A percentile compares a stretch with the other conserved stretches of the same genome.
Evolutionary conservation across 83 land plant genomes (phyloP).

Genomic region (Diphasiastrum complanatum): DNA sequence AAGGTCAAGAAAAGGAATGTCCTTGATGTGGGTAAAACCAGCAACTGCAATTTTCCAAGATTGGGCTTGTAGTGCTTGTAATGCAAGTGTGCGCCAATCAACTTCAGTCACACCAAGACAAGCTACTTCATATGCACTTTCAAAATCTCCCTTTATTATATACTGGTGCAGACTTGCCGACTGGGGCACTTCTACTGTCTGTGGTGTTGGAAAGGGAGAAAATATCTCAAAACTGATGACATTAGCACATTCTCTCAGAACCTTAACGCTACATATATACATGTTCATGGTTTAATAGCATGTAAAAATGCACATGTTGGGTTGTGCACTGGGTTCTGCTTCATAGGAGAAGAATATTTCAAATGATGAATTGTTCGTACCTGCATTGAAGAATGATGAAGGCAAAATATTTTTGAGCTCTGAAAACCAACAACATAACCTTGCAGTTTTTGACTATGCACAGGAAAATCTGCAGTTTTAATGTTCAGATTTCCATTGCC

Average conservation of each 20-base stretch:
- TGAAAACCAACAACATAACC: slow-evolving; percentile 46
- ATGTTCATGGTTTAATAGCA: background rate
- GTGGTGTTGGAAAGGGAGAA: background rate
- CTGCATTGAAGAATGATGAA: slow-evolving; percentile 36
- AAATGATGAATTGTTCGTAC: slow-evolving; percentile 6
- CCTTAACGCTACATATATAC: background rate
- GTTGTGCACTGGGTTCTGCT: background rate
- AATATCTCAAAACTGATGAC: background rate
- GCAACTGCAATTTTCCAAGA: slow-evolving; percentile 31
- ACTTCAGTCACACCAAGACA: slow-evolving; percentile 40
- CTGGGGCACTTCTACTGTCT: slow-evolving; percentile 36
- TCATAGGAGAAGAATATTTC: background rate
- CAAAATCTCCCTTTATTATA: slow-evolving; percentile 24
- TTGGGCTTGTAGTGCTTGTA: slow-evolving; percentile 27
- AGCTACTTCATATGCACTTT: slow-evolving; percentile 32
- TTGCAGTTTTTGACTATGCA: slow-evolving; percentile 33
- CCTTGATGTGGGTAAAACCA: slow-evolving; percentile 30
- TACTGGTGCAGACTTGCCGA: slow-evolving; percentile 39
- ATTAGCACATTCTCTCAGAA: background rate
- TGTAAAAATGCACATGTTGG: background rate
- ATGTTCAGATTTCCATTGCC: slow-evolving; percentile 39
- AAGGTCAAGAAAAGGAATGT: slow-evolving; percentile 33
- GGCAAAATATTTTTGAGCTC: slow-evolving; percentile 39
- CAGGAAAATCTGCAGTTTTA: slow-evolving; percentile 33
- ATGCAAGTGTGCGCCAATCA: slow-evolving; percentile 35